phyloP scores from a whole-genome alignment of 1,284 basidiomycete genomes.

The Microbotryomycetes sp. region DNA sequence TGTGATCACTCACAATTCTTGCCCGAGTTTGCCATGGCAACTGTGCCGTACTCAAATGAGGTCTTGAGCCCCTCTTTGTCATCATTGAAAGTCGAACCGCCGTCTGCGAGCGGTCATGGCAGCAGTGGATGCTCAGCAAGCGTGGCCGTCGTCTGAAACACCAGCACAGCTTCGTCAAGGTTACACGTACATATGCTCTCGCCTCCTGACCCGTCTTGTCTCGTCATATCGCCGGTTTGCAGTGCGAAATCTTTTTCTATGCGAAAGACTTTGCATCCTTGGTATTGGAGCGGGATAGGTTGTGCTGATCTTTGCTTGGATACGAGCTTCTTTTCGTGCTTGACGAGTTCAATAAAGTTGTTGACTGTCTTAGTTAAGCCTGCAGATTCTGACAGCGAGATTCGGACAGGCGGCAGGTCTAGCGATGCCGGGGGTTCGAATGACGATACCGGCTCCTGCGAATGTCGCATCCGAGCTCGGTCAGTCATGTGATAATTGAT shows the following conservation, averaged over 20 bases:
- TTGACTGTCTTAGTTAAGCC: conserved; percentile 48
- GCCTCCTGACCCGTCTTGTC: conserved; percentile 51
- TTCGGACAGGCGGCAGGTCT: conserved; percentile 21
- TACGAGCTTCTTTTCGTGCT: conserved; percentile 47
- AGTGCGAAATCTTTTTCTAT: conserved; percentile 50
- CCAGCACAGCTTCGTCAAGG: too few species aligned
- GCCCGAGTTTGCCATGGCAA: conserved; percentile 52
- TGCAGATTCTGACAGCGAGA: conserved; percentile 35
- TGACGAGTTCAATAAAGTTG: conserved; percentile 51
- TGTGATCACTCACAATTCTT: conserved; percentile 40
- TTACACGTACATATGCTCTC: conserved; percentile 44
- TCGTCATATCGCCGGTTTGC: conserved; percentile 52
- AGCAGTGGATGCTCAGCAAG: background rate
- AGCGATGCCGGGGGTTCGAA: conserved; percentile 28
- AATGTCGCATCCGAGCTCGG: too few species aligned
- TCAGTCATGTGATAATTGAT: too few species aligned
- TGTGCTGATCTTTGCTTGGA: conserved; percentile 50
- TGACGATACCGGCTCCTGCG: background rate
- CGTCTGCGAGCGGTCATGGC: conserved; percentile 40
- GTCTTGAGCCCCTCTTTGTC: conserved; percentile 49
- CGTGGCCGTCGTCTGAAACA: too few species aligned
- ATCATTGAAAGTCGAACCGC: conserved; percentile 49
- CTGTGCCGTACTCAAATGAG: conserved; percentile 45
- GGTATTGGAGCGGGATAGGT: conserved; percentile 48
- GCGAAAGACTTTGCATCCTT: conserved; percentile 48